Conservation (phyloP, 1,139 yeast genomes). For the Protomyces lactucae-debilis region DNA sequence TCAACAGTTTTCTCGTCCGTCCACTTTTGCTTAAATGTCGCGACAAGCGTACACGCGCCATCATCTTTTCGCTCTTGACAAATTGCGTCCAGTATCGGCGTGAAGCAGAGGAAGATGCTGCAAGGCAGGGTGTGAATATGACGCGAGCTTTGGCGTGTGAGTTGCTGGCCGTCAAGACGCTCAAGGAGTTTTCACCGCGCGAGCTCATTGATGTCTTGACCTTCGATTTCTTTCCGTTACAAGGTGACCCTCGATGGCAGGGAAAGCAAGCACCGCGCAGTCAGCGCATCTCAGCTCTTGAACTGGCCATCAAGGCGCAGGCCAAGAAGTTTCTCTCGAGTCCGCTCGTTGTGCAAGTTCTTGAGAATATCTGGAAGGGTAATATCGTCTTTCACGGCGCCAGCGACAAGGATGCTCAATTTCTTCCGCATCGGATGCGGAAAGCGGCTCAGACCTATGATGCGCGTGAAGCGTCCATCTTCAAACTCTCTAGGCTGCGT, state of each 20-base stretch:
- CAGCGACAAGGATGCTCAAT: constrained; percentile 41
- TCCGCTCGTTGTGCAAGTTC: constrained; percentile 50
- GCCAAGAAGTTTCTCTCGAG: constrained; percentile 55
- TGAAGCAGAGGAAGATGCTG: constrained; percentile 49
- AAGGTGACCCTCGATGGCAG: constrained; percentile 19
- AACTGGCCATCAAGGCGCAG: constrained; percentile 52
- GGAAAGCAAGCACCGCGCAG: constrained; percentile 27
- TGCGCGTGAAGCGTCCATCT: constrained; percentile 40
- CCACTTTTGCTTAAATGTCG: constrained; percentile 44
- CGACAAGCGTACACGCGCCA: constrained; percentile 37
- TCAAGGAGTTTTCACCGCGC: constrained; percentile 49
- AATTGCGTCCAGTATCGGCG: constrained; percentile 45
- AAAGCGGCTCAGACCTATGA: constrained; percentile 42
- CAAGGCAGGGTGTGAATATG: constrained; percentile 48
- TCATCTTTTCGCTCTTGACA: constrained; percentile 41
- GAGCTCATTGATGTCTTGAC: constrained; percentile 47
- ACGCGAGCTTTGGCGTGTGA: constrained; percentile 57
- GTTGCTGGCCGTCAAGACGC: constrained; percentile 50
- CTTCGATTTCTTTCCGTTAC: constrained; percentile 43
- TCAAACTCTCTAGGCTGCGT: constrained; percentile 42
- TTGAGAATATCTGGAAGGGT: constrained; percentile 55
- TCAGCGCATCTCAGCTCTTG: constrained; percentile 52
- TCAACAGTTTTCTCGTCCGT: constrained; percentile 48
- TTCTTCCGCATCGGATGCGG: constrained; percentile 37
- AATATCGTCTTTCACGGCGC: constrained; percentile 44